A percentile compares a stretch with the other conserved stretches of the same genome.
Evolutionary conservation across 768 basidiomycete genomes (phyloP).

Genomic region (Symmetrospora coprosmae): DNA sequence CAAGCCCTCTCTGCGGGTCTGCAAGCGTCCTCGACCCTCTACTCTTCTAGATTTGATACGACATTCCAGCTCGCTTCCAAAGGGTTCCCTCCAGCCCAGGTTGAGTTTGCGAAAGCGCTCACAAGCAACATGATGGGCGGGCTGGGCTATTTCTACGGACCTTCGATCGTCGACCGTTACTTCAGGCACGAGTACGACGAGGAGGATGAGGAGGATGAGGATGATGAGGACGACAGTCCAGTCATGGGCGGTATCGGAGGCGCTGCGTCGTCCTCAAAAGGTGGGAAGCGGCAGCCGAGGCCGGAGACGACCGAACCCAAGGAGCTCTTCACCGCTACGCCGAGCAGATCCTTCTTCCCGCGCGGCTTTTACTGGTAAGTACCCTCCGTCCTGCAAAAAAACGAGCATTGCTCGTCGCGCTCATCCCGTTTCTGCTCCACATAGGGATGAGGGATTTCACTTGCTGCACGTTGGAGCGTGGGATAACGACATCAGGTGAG

Average conservation of each 20-base stretch:
- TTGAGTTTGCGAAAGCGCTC: conserved; percentile 68
- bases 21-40: conserved; percentile 49
- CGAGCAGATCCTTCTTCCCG: conserved; percentile 92
- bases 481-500: conserved; percentile 73
- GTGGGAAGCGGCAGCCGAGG: conserved; percentile 22
- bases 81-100: conserved; percentile 43
- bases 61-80: conserved; percentile 54
- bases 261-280: neutral
- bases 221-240: conserved; percentile 36
- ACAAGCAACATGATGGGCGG: conserved; percentile 86
- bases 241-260: neutral
- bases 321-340: conserved; percentile 74
- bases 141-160: conserved; percentile 87
- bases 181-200: conserved; percentile 82
- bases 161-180: conserved; percentile 66
- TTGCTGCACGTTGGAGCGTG: conserved; percentile 76
- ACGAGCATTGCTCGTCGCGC: no score
- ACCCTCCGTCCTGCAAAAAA: no score
- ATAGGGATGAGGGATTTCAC: conserved; percentile 95
- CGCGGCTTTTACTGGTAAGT: conserved; percentile 86
- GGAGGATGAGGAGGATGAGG: conserved; percentile 48
- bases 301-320: conserved; percentile 53
- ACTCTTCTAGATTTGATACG: conserved; percentile 52
- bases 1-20: conserved; percentile 55
- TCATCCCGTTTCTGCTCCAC: no score